phyloP scores from a whole-genome alignment of 2,329 filamentous ascomycete genomes.

The Westerdykella ornata region DNA sequence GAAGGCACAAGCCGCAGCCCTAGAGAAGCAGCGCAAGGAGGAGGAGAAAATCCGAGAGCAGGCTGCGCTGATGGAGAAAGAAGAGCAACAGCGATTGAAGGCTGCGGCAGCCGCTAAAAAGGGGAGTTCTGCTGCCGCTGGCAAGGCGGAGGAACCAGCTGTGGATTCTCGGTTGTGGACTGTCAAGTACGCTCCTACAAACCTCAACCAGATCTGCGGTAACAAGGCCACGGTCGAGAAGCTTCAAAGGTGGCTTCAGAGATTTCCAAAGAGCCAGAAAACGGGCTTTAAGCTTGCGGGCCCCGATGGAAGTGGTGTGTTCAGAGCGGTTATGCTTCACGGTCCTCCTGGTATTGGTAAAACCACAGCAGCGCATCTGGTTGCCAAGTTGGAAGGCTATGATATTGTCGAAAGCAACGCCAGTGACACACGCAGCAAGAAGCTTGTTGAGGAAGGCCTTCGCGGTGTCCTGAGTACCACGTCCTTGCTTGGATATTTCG shows the following conservation, averaged over 20 bases:
- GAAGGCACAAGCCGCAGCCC: conserved; percentile 77
- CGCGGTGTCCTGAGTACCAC: conserved; percentile 89
- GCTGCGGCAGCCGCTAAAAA: conserved; percentile 32
- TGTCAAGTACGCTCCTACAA: conserved; percentile 85
- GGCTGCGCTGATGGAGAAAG: conserved; percentile 76
- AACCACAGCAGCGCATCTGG: conserved; percentile 90
- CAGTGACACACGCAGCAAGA: conserved; percentile 93
- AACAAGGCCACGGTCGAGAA: conserved; percentile 89
- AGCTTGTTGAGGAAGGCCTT: conserved; percentile 82
- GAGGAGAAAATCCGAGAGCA: conserved; percentile 74
- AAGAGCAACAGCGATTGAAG: conserved; percentile 70
- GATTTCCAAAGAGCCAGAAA: conserved; percentile 72
- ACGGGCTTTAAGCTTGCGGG: conserved; percentile 76
- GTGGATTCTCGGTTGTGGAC: conserved; percentile 63
- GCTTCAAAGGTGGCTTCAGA: conserved; percentile 77
- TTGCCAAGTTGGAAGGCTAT: conserved; percentile 86
- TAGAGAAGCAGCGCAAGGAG: conserved; percentile 78
- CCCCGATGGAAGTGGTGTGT: conserved; percentile 73
- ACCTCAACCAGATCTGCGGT: conserved; percentile 82
- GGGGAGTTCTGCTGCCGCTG: conserved; percentile 21
- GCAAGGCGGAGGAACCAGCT: conserved; percentile 16
- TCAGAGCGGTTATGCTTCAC: conserved; percentile 88
- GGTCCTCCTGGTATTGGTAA: conserved; percentile 96
- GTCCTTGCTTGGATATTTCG: conserved; percentile 85
- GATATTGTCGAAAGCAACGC: conserved; percentile 94